A percentile compares a stretch with the other conserved stretches of the same genome.
phyloP scores from a whole-genome alignment of 2,329 filamentous ascomycete species.

The Diatrype stigma region DNA sequence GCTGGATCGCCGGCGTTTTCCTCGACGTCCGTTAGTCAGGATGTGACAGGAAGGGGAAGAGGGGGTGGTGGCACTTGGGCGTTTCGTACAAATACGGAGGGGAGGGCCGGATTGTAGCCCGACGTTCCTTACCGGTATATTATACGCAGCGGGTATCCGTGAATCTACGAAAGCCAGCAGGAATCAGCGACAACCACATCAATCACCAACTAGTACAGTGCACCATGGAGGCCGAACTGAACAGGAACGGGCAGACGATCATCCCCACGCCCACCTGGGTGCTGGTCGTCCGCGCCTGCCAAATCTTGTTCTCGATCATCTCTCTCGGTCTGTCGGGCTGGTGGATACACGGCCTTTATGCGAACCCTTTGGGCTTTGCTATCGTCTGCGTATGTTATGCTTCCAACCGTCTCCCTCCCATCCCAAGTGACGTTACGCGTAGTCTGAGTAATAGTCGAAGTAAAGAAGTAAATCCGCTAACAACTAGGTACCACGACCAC shows the following conservation, averaged over 20 bases:
- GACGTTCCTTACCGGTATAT: background rate
- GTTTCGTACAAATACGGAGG: background rate
- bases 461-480: no score
- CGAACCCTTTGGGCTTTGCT: conserved; percentile 36
- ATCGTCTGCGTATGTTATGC: conserved; percentile 34
- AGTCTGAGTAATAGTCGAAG: no score
- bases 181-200: no score
- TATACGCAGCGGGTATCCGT: background rate
- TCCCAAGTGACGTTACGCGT: background rate
- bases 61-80: background rate
- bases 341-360: conserved; percentile 37
- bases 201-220: background rate
- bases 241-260: conserved; percentile 24
- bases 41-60: background rate
- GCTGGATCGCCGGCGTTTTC: background rate
- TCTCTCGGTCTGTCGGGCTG: conserved; percentile 39
- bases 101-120: background rate
- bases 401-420: conserved; percentile 6
- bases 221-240: conserved; percentile 18
- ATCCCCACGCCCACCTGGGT: conserved; percentile 41
- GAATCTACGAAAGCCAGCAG: background rate
- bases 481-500: background rate
- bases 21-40: background rate
- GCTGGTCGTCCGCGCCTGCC: conserved; percentile 34
- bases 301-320: conserved; percentile 38